phyloP scores from a whole-genome alignment of 805 yeast species.

The Sungouiozyma intestinalis region DNA sequence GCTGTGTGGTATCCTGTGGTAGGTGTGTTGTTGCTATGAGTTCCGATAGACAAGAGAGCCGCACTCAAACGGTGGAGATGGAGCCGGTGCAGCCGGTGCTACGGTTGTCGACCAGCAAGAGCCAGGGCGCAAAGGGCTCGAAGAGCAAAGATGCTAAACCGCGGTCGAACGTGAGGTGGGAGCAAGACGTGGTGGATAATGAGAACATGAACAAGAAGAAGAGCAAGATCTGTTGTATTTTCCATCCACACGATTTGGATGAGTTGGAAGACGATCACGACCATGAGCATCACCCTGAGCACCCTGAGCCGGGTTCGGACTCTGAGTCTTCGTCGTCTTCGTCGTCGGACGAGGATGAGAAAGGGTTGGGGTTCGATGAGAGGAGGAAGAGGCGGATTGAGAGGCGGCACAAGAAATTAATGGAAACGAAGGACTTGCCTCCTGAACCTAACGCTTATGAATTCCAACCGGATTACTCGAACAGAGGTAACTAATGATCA shows the following conservation, averaged over 20 bases:
- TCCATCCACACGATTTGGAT: constrained; percentile 61
- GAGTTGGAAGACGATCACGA: constrained; percentile 32
- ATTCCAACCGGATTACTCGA: constrained; percentile 57
- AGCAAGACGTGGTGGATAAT: constrained; percentile 78
- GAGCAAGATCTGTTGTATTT: constrained; percentile 82
- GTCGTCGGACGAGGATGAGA: constrained; percentile 34
- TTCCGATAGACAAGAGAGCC: neutral
- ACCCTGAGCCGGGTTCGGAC: constrained; percentile 17
- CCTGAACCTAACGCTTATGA: constrained; percentile 79
- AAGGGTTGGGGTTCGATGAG: constrained; percentile 24
- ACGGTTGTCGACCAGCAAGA: constrained; percentile 1
- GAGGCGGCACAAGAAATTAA: constrained; percentile 24
- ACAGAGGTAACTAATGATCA: constrained; percentile 6
- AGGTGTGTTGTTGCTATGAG: neutral
- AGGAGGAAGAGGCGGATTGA: constrained; percentile 27
- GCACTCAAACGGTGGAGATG: constrained; percentile 2
- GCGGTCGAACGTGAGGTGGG: constrained; percentile 57
- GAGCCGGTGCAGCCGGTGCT: constrained; percentile 2
- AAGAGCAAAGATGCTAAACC: constrained; percentile 4
- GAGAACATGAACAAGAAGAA: constrained; percentile 83
- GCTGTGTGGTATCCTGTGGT: no score
- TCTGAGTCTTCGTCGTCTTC: constrained; percentile 20
- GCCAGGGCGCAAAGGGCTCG: constrained; percentile 10
- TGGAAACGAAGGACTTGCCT: constrained; percentile 14
- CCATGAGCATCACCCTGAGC: constrained; percentile 8